Conservation (phyloP, 129 eudicot genomes). For the Rutidosis leptorrhynchoides region DNA sequence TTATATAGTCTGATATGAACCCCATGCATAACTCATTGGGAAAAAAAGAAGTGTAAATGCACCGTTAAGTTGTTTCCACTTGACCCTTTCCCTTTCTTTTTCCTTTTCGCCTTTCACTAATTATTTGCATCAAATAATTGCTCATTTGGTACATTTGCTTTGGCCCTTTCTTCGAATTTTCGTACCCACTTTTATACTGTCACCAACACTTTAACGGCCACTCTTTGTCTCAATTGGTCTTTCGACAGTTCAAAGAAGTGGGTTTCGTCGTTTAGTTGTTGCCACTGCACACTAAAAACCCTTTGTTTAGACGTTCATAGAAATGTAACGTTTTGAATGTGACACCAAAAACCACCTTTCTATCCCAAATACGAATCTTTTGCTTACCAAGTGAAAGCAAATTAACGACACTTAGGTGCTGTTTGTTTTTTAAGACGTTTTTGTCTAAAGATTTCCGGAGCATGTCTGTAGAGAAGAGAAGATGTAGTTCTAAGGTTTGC, state of each 20-base stretch:
- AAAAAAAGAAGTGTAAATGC: constrained; percentile 39
- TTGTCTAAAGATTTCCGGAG: too few relatives aligned
- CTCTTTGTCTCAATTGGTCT: constrained; percentile 31
- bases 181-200: constrained; percentile 29
- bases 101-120: constrained; percentile 37
- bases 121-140: constrained; percentile 38
- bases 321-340: constrained; percentile 22
- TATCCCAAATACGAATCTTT: constrained; percentile 8
- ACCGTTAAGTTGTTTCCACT: constrained; percentile 37
- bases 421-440: too few relatives aligned
- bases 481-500: too few relatives aligned
- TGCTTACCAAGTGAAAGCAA: background rate
- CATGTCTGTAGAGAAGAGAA: too few relatives aligned
- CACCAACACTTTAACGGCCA: constrained; percentile 24
- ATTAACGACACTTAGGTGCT: too few relatives aligned
- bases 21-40: constrained; percentile 21
- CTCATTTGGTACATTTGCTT: constrained; percentile 31
- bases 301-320: constrained; percentile 17
- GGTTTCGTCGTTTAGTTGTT: constrained; percentile 26
- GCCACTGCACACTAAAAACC: constrained; percentile 15
- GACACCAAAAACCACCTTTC: constrained; percentile 24
- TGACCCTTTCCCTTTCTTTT: constrained; percentile 32
- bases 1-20: constrained; percentile 11
- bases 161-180: constrained; percentile 24
- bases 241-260: constrained; percentile 37